Percentiles rank a stretch among this genome's conserved stretches.
Conservation (phyloP, 1,139 yeast species). For the Kodamaea derodonti region DNA sequence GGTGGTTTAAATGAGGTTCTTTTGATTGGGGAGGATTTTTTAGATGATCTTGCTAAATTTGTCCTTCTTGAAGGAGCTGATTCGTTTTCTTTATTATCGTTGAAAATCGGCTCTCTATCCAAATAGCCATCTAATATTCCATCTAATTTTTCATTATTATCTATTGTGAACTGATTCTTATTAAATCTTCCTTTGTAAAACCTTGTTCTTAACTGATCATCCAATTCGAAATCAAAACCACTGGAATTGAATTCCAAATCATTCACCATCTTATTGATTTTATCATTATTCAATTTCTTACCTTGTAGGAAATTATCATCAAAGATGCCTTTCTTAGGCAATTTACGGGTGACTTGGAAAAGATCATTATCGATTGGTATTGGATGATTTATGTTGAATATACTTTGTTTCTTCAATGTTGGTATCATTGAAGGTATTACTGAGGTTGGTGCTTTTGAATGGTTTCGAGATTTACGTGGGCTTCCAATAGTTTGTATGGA, state of each 20-base stretch:
- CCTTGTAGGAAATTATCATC: slow-evolving; percentile 12
- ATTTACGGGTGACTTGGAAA: slow-evolving; percentile 37
- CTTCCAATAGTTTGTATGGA: not conserved
- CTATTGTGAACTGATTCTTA: slow-evolving; percentile 13
- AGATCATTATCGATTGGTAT: slow-evolving; percentile 36
- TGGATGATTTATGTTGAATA: slow-evolving; percentile 3
- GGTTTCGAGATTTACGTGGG: not conserved
- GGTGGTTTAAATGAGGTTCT: slow-evolving; percentile 21
- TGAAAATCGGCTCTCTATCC: slow-evolving; percentile 7
- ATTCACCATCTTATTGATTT: slow-evolving; percentile 34
- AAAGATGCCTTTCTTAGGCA: not conserved
- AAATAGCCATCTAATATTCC: slow-evolving; percentile 26
- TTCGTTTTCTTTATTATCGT: slow-evolving; percentile 35
- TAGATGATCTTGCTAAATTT: slow-evolving; percentile 18
- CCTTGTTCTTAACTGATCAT: slow-evolving; percentile 46
- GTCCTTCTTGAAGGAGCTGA: slow-evolving; percentile 22
- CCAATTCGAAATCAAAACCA: slow-evolving; percentile 21
- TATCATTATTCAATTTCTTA: slow-evolving; percentile 29
- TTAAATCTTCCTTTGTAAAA: slow-evolving; percentile 38
- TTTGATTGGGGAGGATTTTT: slow-evolving; percentile 15
- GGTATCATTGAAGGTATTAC: not conserved
- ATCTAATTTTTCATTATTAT: slow-evolving; percentile 26
- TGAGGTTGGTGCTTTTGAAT: not conserved
- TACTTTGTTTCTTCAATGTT: not conserved
- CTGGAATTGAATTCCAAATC: slow-evolving; percentile 15